Evolutionary conservation across 1,284 basidiomycete genomes (phyloP).

Genomic region (Kwoniella shivajii): DNA sequence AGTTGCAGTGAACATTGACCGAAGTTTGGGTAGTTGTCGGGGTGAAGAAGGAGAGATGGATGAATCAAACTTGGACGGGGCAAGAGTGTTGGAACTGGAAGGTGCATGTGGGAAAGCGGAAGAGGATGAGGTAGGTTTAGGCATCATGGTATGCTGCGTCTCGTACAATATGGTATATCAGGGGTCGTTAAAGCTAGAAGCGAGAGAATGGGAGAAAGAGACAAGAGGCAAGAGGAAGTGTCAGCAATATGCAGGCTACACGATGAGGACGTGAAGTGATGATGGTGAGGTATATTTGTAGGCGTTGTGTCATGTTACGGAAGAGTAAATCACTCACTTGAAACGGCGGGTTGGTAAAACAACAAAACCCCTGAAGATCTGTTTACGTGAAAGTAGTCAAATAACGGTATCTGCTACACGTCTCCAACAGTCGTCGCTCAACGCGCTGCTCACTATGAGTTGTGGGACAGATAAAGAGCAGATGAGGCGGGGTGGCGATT

Average conservation of each 20-base stretch:
- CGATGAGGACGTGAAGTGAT: too few species aligned
- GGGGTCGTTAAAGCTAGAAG: too few species aligned
- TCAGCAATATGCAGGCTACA: too few species aligned
- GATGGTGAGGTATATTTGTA: too few species aligned
- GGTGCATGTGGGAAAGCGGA: background rate
- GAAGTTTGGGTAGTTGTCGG: conserved; percentile 1
- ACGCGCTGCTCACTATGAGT: background rate
- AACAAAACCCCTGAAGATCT: conserved; percentile 6
- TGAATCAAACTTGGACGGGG: background rate
- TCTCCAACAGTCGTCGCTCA: background rate
- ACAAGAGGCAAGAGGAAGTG: too few species aligned
- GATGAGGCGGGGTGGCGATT: background rate
- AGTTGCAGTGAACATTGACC: background rate
- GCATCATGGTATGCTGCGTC: too few species aligned
- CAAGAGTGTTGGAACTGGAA: background rate
- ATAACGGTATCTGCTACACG: too few species aligned
- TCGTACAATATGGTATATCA: too few species aligned
- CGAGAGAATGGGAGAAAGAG: too few species aligned
- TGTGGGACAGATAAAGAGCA: background rate
- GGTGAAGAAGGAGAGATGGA: background rate
- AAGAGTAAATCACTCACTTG: conserved; percentile 1
- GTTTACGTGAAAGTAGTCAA: background rate
- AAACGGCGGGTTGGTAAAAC: background rate
- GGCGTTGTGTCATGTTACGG: too few species aligned
- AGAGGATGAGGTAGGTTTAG: background rate